Evolutionary conservation across 2,329 filamentous ascomycete genomes (phyloP).

Genomic region (Calycina herbarum): DNA sequence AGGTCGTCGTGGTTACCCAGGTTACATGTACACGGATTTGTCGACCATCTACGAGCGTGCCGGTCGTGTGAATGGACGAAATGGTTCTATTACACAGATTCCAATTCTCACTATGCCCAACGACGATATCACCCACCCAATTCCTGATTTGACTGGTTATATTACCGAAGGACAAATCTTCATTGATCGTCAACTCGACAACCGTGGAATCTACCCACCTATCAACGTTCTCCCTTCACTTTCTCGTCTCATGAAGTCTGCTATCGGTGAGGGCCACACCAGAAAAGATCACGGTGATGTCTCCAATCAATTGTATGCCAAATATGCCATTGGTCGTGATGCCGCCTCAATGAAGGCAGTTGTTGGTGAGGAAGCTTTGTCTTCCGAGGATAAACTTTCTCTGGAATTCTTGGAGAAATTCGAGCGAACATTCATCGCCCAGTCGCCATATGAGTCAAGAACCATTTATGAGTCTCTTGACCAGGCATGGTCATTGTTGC

Average conservation of each 20-base stretch:
- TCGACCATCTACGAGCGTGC: slow-evolving; percentile 99
- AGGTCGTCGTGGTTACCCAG: slow-evolving; percentile 97
- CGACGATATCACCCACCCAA: slow-evolving; percentile 98
- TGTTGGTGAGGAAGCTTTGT: slow-evolving; percentile 95
- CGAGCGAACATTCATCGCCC: slow-evolving; percentile 89
- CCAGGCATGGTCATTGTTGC: slow-evolving; percentile 91
- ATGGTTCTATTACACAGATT: slow-evolving; percentile 98
- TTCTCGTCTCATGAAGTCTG: slow-evolving; percentile 99
- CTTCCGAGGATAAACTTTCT: slow-evolving; percentile 93
- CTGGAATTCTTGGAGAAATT: slow-evolving; percentile 99
- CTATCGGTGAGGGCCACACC: slow-evolving; percentile 96
- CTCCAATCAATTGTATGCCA: slow-evolving; percentile 98
- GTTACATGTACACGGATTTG: slow-evolving; percentile 99
- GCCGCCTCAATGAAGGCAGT: slow-evolving; percentile 99
- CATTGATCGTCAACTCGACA: slow-evolving; percentile 88
- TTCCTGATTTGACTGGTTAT: slow-evolving; percentile 97
- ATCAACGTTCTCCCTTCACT: slow-evolving; percentile 98
- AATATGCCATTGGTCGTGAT: slow-evolving; percentile 98
- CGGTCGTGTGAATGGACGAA: slow-evolving; percentile 93
- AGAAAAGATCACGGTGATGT: slow-evolving; percentile 97
- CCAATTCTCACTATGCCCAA: slow-evolving; percentile 99
- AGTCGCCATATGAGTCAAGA: slow-evolving; percentile 89
- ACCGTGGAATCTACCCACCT: slow-evolving; percentile 96
- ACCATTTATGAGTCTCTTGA: slow-evolving; percentile 93
- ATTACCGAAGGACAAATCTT: slow-evolving; percentile 99